These are phyloP conservation scores for Fusarium subtropicale DNA, from an alignment of 2,329 filamentous ascomycete species.

Conservation along the genomic window DNA sequence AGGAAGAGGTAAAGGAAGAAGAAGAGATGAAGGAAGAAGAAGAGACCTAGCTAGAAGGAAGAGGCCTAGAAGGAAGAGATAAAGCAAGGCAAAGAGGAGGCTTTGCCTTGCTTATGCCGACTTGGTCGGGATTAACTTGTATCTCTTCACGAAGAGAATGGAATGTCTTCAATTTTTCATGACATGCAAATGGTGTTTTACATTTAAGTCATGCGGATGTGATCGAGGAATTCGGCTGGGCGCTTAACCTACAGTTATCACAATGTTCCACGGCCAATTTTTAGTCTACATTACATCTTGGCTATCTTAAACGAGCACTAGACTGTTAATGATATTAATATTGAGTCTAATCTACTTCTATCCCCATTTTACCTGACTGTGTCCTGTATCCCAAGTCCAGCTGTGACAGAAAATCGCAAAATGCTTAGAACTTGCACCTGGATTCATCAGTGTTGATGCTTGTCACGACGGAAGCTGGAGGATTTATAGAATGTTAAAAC, in stretches of 20 bases:
- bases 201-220: background rate
- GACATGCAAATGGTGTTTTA: background rate
- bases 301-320: background rate
- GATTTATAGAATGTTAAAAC: background rate
- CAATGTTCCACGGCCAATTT: background rate
- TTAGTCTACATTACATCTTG: background rate
- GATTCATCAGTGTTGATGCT: too few relatives aligned
- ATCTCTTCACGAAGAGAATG: background rate
- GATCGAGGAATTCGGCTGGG: too few relatives aligned
- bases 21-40: too few relatives aligned
- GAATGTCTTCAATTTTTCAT: background rate
- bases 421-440: too few relatives aligned
- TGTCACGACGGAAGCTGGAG: background rate
- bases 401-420: background rate
- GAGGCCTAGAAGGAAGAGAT: too few relatives aligned
- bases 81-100: too few relatives aligned
- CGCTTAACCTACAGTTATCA: background rate
- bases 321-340: background rate
- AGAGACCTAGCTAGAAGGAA: too few relatives aligned
- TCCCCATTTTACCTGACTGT: background rate
- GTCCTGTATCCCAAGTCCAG: background rate
- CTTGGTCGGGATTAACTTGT: too few relatives aligned
- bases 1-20: too few relatives aligned
- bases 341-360: background rate
- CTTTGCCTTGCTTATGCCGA: too few relatives aligned